These are phyloP conservation scores for Grigorovia humatica DNA, from an alignment of 805 yeast genomes.

Conservation along the genomic window DNA sequence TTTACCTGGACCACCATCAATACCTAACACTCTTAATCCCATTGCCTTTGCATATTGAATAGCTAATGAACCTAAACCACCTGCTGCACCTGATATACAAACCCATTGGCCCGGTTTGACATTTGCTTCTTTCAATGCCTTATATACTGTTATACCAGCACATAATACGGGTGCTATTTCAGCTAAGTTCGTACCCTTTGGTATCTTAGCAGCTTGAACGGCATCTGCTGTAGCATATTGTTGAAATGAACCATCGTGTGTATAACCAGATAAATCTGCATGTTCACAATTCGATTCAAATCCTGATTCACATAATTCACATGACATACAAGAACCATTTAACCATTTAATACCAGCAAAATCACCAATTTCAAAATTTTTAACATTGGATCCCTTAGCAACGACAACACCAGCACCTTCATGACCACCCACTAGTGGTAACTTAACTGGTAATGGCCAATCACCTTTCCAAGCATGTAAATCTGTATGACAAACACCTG, in stretches of 20 bases:
- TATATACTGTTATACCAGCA: slow-evolving; percentile 56
- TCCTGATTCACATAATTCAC: slow-evolving; percentile 47
- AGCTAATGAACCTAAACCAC: slow-evolving; percentile 52
- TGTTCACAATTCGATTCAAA: slow-evolving; percentile 42
- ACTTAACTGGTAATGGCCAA: slow-evolving; percentile 48
- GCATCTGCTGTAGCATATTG: slow-evolving; percentile 84
- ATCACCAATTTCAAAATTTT: slow-evolving; percentile 48
- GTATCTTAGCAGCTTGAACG: slow-evolving; percentile 72
- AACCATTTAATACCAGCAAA: slow-evolving; percentile 56
- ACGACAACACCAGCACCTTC: slow-evolving; percentile 63
- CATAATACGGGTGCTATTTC: slow-evolving; percentile 54
- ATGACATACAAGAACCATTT: slow-evolving; percentile 49
- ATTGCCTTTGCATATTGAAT: slow-evolving; percentile 49
- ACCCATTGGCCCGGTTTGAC: slow-evolving; percentile 48
- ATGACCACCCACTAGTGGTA: slow-evolving; percentile 58
- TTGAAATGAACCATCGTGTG: slow-evolving; percentile 70
- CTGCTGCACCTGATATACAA: slow-evolving; percentile 51
- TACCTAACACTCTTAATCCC: slow-evolving; percentile 47
- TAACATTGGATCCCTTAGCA: slow-evolving; percentile 45
- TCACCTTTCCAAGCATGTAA: slow-evolving; percentile 62
- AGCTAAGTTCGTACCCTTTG: slow-evolving; percentile 63
- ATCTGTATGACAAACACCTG: slow-evolving; percentile 60
- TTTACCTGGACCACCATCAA: slow-evolving; percentile 48
- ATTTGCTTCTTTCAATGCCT: slow-evolving; percentile 44
- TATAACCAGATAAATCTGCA: slow-evolving; percentile 46